Evolutionary conservation across 257 asterid species (phyloP).

Genomic region (Penstemon newberryi): DNA sequence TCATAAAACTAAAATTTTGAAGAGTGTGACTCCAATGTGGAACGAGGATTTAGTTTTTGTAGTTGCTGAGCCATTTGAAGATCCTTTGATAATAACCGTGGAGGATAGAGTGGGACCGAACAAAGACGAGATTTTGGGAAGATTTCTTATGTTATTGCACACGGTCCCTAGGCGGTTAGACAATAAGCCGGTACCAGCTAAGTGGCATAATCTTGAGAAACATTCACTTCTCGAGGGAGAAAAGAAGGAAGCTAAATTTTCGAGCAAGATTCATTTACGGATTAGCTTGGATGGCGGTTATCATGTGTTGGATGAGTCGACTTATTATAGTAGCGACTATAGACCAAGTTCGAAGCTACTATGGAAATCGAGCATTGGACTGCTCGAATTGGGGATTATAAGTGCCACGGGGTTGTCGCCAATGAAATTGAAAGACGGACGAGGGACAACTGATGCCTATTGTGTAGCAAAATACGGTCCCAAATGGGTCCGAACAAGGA

Average conservation of each 20-base stretch:
- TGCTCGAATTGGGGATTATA: slow-evolving; percentile 72
- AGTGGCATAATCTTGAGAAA: slow-evolving; percentile 82
- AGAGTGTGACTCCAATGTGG: slow-evolving; percentile 62
- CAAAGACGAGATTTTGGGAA: slow-evolving; percentile 59
- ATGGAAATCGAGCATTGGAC: slow-evolving; percentile 74
- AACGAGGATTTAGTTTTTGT: slow-evolving; percentile 79
- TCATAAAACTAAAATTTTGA: slow-evolving; percentile 46
- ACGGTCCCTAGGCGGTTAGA: slow-evolving; percentile 52
- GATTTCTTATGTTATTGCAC: slow-evolving; percentile 38
- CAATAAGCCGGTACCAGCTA: slow-evolving; percentile 59
- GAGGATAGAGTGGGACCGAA: slow-evolving; percentile 49
- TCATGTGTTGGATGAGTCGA: slow-evolving; percentile 81
- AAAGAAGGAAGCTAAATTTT: slow-evolving; percentile 58
- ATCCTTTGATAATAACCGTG: slow-evolving; percentile 56
- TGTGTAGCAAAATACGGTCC: slow-evolving; percentile 82
- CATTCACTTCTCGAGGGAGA: slow-evolving; percentile 50
- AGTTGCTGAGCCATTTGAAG: slow-evolving; percentile 77
- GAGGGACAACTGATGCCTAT: slow-evolving; percentile 68
- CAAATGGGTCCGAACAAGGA: slow-evolving; percentile 81
- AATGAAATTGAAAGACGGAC: slow-evolving; percentile 62
- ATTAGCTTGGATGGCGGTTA: slow-evolving; percentile 81
- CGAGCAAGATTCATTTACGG: slow-evolving; percentile 82
- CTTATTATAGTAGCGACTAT: slow-evolving; percentile 67
- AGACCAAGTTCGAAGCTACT: slow-evolving; percentile 64
- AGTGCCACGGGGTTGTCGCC: slow-evolving; percentile 61